A percentile compares a stretch with the other conserved stretches of the same genome.
Conservation (phyloP, 2,329 filamentous ascomycete species). For the Pestalotiopsis sp. region DNA sequence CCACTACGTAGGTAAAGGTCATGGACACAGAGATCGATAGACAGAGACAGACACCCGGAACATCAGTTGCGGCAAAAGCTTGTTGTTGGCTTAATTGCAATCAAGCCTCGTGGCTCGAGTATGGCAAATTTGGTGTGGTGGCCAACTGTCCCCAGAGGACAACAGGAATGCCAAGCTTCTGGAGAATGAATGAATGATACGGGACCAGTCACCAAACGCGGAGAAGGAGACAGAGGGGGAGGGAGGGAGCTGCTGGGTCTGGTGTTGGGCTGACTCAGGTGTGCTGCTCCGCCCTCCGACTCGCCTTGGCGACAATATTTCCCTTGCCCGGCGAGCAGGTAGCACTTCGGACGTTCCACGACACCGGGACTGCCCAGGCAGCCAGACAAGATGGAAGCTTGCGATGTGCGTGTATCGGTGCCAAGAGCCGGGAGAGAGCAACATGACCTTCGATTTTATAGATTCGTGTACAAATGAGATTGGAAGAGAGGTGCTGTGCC, state of each 20-base stretch:
- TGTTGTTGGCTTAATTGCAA: background rate
- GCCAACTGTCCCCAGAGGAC: slow-evolving; percentile 3
- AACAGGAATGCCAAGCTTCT: background rate
- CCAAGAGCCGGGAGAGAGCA: background rate
- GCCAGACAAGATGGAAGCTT: no score
- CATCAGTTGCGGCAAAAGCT: background rate
- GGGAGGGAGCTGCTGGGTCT: background rate
- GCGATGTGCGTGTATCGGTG: background rate
- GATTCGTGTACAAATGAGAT: background rate
- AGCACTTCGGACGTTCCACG: background rate
- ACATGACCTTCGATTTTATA: background rate
- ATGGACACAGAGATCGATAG: no score
- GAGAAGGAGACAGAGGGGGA: background rate
- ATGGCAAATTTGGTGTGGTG: background rate
- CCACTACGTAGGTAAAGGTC: no score
- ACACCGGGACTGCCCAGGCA: background rate
- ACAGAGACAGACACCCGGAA: no score
- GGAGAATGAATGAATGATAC: background rate
- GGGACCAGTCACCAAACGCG: background rate
- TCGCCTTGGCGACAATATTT: background rate
- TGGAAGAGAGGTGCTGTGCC: background rate
- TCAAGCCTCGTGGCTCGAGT: background rate
- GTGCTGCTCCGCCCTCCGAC: background rate
- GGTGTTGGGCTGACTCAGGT: background rate
- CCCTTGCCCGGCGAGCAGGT: background rate